Evolutionary conservation across 768 basidiomycete genomes (phyloP).

Genomic region (Leccinum disarticulatum): DNA sequence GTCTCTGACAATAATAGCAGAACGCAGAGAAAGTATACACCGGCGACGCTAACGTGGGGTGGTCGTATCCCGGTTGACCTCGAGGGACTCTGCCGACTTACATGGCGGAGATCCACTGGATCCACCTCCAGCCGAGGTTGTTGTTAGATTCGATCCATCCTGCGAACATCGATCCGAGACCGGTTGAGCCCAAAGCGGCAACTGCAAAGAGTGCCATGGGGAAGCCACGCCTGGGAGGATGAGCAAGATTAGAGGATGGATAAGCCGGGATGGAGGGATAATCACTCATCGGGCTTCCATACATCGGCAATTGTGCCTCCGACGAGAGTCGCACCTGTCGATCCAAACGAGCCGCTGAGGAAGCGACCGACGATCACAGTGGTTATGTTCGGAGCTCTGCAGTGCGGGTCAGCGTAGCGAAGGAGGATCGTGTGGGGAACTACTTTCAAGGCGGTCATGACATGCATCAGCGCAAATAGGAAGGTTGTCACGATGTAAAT

Average conservation of each 20-base stretch:
- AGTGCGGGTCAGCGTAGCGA: conserved; percentile 2
- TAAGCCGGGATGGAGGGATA: conserved; percentile 2
- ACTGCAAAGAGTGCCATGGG: conserved; percentile 77
- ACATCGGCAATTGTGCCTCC: conserved; percentile 75
- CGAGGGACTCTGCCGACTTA: conserved; percentile 21
- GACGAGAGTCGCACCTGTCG: conserved; percentile 71
- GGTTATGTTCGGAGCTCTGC: conserved; percentile 47
- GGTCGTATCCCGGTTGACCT: background rate
- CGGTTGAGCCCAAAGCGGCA: conserved; percentile 58
- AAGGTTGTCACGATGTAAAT: conserved; percentile 53
- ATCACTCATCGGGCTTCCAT: conserved; percentile 61
- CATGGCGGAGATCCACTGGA: conserved; percentile 80
- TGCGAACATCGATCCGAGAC: conserved; percentile 60
- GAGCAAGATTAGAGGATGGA: conserved; percentile 4
- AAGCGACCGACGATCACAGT: conserved; percentile 69
- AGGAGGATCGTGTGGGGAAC: background rate
- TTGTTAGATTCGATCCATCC: conserved; percentile 67
- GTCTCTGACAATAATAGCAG: conserved; percentile 70
- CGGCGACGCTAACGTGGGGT: conserved; percentile 44
- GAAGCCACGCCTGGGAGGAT: conserved; percentile 58
- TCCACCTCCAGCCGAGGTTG: conserved; percentile 73
- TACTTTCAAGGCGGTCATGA: conserved; percentile 37
- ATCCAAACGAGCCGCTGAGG: conserved; percentile 63
- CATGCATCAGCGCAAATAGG: conserved; percentile 51
- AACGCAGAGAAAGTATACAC: conserved; percentile 48